Evolutionary conservation across 495 filamentous ascomycete genomes (phyloP).

Genomic region (Pyrenula massariospora): DNA sequence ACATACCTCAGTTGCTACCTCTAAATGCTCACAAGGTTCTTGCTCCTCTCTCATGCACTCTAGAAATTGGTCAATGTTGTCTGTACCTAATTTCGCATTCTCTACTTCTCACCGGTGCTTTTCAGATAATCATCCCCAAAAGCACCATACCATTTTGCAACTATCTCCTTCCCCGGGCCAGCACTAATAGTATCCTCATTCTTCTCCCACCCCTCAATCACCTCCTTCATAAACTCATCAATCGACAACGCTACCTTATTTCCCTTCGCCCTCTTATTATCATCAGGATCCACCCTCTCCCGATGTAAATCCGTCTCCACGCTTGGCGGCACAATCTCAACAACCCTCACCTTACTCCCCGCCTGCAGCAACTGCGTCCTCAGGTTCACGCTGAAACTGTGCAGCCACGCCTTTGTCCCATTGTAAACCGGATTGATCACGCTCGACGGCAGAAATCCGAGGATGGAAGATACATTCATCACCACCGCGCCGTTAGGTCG

Average conservation of each 20-base stretch:
- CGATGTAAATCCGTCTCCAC: constrained; percentile 36
- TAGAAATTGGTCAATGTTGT: no score
- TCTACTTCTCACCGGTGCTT: no score
- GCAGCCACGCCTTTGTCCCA: constrained; percentile 36
- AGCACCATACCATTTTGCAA: constrained; percentile 24
- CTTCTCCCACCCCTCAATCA: constrained; percentile 19
- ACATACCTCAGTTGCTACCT: no score
- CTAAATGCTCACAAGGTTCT: no score
- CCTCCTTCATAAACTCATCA: constrained; percentile 33
- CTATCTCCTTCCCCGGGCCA: constrained; percentile 16
- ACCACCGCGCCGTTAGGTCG: constrained; percentile 15
- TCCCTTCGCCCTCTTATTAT: constrained; percentile 35
- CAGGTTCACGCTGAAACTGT: constrained; percentile 35
- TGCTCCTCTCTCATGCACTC: no score
- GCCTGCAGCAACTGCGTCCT: constrained; percentile 23
- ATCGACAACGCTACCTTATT: constrained; percentile 25
- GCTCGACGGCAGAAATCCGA: constrained; percentile 28
- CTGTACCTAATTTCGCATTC: no score
- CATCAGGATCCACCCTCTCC: constrained; percentile 34
- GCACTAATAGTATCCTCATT: constrained; percentile 27
- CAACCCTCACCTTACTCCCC: constrained; percentile 21
- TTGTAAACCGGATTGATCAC: constrained; percentile 37
- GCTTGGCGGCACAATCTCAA: constrained; percentile 36
- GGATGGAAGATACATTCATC: constrained; percentile 33
- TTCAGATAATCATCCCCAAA: constrained; percentile 17